Percentiles rank a stretch among this genome's conserved stretches.
These are phyloP conservation scores for Aspergillus incahuasiensis DNA, from an alignment of 495 filamentous ascomycete species.

Conservation along the genomic window DNA sequence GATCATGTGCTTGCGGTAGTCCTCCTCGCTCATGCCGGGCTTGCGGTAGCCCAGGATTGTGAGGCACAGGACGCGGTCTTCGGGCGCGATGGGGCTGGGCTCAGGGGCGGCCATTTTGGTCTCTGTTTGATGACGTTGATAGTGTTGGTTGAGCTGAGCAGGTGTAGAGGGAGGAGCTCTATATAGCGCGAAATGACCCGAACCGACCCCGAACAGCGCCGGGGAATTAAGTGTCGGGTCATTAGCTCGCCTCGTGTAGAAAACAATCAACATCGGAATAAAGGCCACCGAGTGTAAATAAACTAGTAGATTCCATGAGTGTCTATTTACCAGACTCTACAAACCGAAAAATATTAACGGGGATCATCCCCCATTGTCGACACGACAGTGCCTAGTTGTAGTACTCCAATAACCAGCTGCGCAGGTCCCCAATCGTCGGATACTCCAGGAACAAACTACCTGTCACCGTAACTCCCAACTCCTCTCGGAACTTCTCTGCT, in stretches of 20 bases:
- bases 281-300: neutral
- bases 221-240: neutral
- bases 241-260: neutral
- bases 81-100: neutral
- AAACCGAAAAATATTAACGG: neutral
- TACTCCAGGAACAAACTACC: constrained; percentile 36
- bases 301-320: neutral
- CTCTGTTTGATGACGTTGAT: neutral
- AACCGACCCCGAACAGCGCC: neutral
- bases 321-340: constrained; percentile 1
- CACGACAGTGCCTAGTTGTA: constrained; percentile 4
- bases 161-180: neutral
- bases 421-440: constrained; percentile 33
- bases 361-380: no score
- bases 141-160: neutral
- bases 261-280: no score
- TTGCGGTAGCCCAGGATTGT: constrained; percentile 48
- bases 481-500: constrained; percentile 24
- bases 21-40: constrained; percentile 47
- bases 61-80: constrained; percentile 28
- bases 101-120: constrained; percentile 4
- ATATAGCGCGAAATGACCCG: neutral
- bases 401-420: constrained; percentile 18
- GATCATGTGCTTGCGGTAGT: constrained; percentile 44
- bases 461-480: constrained; percentile 31